Percentiles rank a stretch among this genome's conserved stretches.
Conservation (phyloP, 345 rosid species). For the Rhizophora mangle region DNA sequence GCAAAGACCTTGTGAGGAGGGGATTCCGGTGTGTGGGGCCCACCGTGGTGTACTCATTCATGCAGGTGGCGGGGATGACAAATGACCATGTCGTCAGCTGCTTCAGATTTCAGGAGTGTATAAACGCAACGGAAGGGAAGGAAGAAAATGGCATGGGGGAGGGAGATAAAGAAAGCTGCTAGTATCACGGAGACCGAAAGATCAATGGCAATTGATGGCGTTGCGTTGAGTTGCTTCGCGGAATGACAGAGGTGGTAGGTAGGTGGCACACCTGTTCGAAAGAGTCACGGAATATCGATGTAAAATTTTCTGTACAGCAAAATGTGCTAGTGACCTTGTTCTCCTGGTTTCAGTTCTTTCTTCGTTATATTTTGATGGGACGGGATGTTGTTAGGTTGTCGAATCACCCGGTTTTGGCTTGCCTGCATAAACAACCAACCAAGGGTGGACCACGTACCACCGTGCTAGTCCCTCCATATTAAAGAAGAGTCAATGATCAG, state of each 20-base stretch:
- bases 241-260: conserved; percentile 30
- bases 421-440: no score
- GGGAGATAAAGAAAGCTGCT: conserved; percentile 17
- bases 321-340: conserved; percentile 9
- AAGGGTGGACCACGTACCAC: no score
- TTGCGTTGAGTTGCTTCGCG: conserved; percentile 42
- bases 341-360: background rate
- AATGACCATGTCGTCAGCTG: conserved; percentile 84
- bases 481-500: no score
- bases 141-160: conserved; percentile 30
- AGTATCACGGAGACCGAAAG: conserved; percentile 30
- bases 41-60: conserved; percentile 79
- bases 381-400: background rate
- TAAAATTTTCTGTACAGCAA: conserved; percentile 39
- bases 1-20: conserved; percentile 91
- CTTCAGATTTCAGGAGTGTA: conserved; percentile 81
- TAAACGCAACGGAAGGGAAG: conserved; percentile 39
- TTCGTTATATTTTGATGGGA: background rate
- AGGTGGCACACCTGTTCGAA: background rate
- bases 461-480: no score
- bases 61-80: conserved; percentile 83
- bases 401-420: background rate
- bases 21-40: conserved; percentile 93
- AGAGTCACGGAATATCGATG: conserved; percentile 19
- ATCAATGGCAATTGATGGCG: conserved; percentile 41